Conservation (phyloP, 768 basidiomycete genomes). For the Naematelia aurantialba region DNA sequence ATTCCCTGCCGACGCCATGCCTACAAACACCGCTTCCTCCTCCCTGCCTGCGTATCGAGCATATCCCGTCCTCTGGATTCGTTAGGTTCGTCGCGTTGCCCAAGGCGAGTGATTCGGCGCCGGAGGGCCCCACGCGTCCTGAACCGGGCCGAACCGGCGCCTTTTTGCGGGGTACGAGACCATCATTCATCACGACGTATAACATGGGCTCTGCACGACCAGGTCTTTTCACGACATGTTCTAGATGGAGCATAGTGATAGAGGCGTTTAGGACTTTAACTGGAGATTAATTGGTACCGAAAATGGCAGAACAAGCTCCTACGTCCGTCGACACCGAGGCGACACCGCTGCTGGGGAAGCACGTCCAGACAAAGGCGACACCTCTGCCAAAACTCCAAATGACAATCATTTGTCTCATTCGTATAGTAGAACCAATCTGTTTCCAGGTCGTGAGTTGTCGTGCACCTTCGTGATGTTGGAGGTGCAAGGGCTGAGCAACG, state of each 20-base stretch:
- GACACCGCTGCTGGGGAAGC: conserved; percentile 10
- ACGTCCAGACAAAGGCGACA: conserved; percentile 12
- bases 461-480: neutral
- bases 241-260: too few relatives aligned
- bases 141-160: neutral
- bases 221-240: too few relatives aligned
- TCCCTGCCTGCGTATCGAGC: too few relatives aligned
- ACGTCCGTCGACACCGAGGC: conserved; percentile 5
- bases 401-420: conserved; percentile 31
- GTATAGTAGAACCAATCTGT: conserved; percentile 34
- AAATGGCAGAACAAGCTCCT: neutral
- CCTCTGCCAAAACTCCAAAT: conserved; percentile 38
- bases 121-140: neutral
- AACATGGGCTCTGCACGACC: too few relatives aligned
- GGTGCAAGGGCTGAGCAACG: neutral
- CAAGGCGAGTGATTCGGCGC: neutral
- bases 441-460: conserved; percentile 27
- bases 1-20: too few relatives aligned
- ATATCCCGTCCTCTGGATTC: too few relatives aligned
- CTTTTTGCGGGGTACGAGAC: neutral
- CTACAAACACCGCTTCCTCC: too few relatives aligned
- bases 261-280: too few relatives aligned
- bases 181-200: too few relatives aligned
- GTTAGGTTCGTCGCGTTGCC: too few relatives aligned
- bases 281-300: neutral